Conservation (phyloP, 208 protist genomes). For the Acanthamoeba healyi region DNA sequence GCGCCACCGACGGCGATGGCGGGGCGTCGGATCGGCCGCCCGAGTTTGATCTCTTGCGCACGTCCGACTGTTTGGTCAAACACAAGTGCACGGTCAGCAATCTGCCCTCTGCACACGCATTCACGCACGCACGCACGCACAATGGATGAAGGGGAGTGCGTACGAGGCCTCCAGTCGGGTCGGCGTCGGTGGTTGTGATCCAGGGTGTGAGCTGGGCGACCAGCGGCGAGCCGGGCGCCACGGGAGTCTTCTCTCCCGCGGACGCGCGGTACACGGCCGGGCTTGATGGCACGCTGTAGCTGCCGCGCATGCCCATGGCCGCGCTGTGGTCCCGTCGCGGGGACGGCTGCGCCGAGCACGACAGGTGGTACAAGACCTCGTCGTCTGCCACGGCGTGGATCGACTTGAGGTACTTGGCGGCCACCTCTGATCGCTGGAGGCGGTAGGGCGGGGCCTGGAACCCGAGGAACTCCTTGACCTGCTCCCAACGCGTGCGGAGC, state of each 20-base stretch:
- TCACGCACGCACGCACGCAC: no score
- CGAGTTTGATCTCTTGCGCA: neutral
- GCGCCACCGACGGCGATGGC: constrained; percentile 8
- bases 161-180: neutral
- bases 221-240: neutral
- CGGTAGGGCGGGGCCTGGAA: constrained; percentile 51
- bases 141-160: neutral
- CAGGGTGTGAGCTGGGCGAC: neutral
- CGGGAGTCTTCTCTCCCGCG: no score
- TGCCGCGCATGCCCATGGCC: neutral
- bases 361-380: constrained; percentile 59
- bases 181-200: constrained; percentile 25
- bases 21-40: neutral
- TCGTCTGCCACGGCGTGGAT: constrained; percentile 50
- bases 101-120: no score
- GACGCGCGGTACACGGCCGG: neutral
- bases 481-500: constrained; percentile 57
- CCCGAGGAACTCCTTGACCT: constrained; percentile 21
- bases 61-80: neutral
- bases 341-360: neutral
- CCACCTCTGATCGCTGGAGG: neutral
- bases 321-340: neutral
- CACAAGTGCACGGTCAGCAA: neutral
- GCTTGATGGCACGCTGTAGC: neutral
- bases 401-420: constrained; percentile 18